Base-by-base conservation (phyloP, 805 yeast genomes). In the Danielozyma ontarioensis region DNA sequence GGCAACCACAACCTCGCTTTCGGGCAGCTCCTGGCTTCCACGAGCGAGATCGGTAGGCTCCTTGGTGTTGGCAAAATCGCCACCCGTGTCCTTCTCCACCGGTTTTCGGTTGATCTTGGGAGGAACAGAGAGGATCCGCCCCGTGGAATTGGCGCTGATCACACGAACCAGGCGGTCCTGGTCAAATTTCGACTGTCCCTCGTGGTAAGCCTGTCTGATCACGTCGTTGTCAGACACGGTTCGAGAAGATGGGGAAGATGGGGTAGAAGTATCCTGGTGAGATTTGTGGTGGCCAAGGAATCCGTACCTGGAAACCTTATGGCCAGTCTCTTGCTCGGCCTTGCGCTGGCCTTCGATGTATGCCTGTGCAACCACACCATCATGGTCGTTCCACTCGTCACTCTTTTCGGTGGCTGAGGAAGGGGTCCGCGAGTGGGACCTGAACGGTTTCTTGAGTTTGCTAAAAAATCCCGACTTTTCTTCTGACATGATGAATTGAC, bases 61-160 rank as follows among this genome's bases (percentile, higher is more conserved):
- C 44, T 59, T 59, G 14, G 52, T 50, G 40, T 57, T 58, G 39
- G 67, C 37, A 31, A 42, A 62, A 42, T 62, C 67, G 4, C 67
- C 65, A 7, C 56, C 48, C 16, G 46, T 42, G 16, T 45, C 53
- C 31, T 48, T 52, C 4, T 45, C 53, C 29, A 61, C 50, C 2
- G 66, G 64, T 25, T 41, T 35, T 23, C 61, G 47, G 26, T 44
- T 42, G 24, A 57, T 42, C 28, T 35, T 39, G 12, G 66, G 66
- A 11, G 67, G 65, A n/a, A 48, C 37, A 2, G 56, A 36, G 7
- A 57, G 38, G 5, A 60, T 39, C 17, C 53, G 43, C 32, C 67
- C 68, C 12, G 35, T 39, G 3, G 57, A 46, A 22, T 42, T 40
- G 14, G 37, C 27, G 18, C 29, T 26, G 14, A 41, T 33, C 11